phyloP scores from a whole-genome alignment of 2,329 filamentous ascomycete species.

The Phymatotrichopsis omnivora region DNA sequence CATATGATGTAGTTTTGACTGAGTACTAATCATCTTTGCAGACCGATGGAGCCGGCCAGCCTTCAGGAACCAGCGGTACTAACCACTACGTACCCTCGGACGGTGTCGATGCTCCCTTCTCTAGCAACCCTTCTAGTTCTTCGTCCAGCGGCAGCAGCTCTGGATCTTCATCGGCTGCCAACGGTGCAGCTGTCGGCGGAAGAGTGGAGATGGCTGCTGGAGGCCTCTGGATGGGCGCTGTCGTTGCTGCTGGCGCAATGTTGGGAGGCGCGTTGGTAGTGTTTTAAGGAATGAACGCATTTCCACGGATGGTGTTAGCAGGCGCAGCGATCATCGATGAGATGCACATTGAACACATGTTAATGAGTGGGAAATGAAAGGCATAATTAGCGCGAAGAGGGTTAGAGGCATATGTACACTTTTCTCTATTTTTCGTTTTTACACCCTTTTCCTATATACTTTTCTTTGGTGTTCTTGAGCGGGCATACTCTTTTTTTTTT shows the following conservation, averaged over 20 bases:
- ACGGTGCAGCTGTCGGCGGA: constrained; percentile 8
- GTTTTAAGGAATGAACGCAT: too few relatives aligned
- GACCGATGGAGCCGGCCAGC: constrained; percentile 21
- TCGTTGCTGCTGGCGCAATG: constrained; percentile 12
- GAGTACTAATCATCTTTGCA: background rate
- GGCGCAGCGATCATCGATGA: too few relatives aligned
- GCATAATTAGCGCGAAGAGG: too few relatives aligned
- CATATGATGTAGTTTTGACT: background rate
- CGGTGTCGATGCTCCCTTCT: constrained; percentile 6
- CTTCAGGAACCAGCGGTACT: constrained; percentile 16
- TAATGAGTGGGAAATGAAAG: too few relatives aligned
- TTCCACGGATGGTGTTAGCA: too few relatives aligned
- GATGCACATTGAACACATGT: too few relatives aligned
- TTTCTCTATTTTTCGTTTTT: too few relatives aligned
- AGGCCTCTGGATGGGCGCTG: constrained; percentile 17
- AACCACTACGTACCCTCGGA: constrained; percentile 19
- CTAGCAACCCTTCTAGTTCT: background rate
- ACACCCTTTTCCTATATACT: too few relatives aligned
- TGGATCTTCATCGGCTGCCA: background rate
- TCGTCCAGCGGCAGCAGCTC: background rate
- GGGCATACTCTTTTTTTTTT: too few relatives aligned
- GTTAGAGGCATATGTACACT: too few relatives aligned
- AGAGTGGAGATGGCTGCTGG: constrained; percentile 9
- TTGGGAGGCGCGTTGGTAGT: constrained; percentile 23
- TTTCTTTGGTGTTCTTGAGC: too few relatives aligned